Base-by-base conservation (phyloP, 129 eudicot genomes). In the Centaurea solstitialis region DNA sequence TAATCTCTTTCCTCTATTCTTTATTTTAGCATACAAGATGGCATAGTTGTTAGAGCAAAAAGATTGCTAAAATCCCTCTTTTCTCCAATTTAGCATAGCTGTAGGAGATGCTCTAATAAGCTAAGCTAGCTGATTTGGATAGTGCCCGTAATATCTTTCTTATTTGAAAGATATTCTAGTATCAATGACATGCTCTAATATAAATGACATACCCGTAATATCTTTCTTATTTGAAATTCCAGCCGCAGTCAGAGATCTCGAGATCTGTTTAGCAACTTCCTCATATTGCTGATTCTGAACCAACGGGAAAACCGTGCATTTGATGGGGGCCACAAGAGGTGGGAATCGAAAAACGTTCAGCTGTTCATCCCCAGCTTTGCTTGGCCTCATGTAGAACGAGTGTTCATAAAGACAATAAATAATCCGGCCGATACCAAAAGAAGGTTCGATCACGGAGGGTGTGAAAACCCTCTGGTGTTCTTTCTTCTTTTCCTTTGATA, bases 391-490 rank as follows among this genome's bases (percentile, higher is more conserved):
- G 83, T 92, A 87, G 68, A 90, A 92, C 5, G 89, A 87, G 69
- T 92, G 97, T 83, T 92, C 97, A 69, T 78, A 92, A 13, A 92
- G 87, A 70, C 97, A 92, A 37, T 92, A 92, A 9, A 92, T 92
- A 23, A 92, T 92, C 39, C 97, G 82, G 21, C 97, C 97, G 68
- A 92, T 90, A n/a, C 97, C 97, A 83, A 92, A 92, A 3, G 97
- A 92, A 6, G 97, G 97, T 61, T 92, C 97, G 41, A 92, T 90
- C 62, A 92, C 97, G 22, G 97, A 92, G 5, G 97, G 97, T 0
- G 97, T 90, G 50, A 92, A 92, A 61, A 86, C 90, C 66, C 97
- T 87, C 72, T 92, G 97, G 70, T 90, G 95, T 65, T 92, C 97
- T 45, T 87, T 92, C 81, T 87, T 92, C 13, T 8, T 90, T 74